These are phyloP conservation scores for Kondoa subrosea DNA, from an alignment of 768 basidiomycete species.

Conservation along the genomic window DNA sequence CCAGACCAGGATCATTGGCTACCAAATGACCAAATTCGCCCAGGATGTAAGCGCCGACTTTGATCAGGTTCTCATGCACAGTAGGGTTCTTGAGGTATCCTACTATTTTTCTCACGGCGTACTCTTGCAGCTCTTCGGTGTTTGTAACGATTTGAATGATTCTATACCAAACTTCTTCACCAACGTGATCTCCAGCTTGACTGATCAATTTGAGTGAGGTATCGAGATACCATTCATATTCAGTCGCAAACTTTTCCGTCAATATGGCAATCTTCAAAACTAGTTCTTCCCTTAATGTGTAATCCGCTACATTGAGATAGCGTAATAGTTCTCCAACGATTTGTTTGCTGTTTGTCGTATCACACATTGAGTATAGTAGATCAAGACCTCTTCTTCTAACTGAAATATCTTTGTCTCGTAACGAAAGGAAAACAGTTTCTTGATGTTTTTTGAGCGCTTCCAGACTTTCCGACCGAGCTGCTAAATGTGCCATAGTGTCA, in stretches of 20 bases:
- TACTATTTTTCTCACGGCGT: conserved; percentile 81
- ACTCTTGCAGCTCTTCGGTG: conserved; percentile 90
- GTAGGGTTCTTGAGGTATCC: conserved; percentile 58
- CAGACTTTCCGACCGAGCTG: conserved; percentile 77
- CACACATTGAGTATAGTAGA: conserved; percentile 97
- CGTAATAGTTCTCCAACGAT: conserved; percentile 89
- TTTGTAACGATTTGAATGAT: conserved; percentile 94
- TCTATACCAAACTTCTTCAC: conserved; percentile 98
- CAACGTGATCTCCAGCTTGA: conserved; percentile 85
- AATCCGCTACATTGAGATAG: conserved; percentile 91
- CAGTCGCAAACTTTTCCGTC: conserved; percentile 95
- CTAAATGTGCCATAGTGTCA: conserved; percentile 96
- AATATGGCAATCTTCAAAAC: conserved; percentile 95
- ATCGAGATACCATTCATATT: conserved; percentile 57
- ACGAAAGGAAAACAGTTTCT: conserved; percentile 77
- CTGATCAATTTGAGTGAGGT: conserved; percentile 90
- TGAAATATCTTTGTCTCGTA: conserved; percentile 93
- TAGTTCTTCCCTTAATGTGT: conserved; percentile 92
- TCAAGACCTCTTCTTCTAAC: conserved; percentile 86
- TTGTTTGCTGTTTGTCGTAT: conserved; percentile 84
- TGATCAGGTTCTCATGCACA: conserved; percentile 68
- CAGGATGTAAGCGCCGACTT: conserved; percentile 89
- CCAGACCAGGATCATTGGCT: conserved; percentile 70
- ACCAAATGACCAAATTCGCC: conserved; percentile 98
- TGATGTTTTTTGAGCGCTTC: conserved; percentile 90